Evolutionary conservation across 805 yeast species (phyloP).

Genomic region (Priceomyces castillae): DNA sequence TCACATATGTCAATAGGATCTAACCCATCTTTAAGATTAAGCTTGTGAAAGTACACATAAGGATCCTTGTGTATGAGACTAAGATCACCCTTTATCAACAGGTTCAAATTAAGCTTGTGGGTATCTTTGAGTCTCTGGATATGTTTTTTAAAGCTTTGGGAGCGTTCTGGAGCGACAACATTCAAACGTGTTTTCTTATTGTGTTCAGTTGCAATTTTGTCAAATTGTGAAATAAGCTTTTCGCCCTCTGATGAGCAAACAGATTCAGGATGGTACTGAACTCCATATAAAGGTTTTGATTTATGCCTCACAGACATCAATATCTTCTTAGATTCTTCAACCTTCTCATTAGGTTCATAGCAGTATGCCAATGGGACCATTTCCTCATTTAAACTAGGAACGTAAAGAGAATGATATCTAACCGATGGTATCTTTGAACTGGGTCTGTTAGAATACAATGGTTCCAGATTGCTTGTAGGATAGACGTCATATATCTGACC

Average conservation of each 20-base stretch:
- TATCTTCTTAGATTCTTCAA: slow-evolving; percentile 25
- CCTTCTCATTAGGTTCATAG: slow-evolving; percentile 34
- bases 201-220: slow-evolving; percentile 42
- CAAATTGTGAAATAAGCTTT: slow-evolving; percentile 60
- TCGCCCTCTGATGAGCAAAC: slow-evolving; percentile 75
- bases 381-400: slow-evolving; percentile 24
- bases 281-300: slow-evolving; percentile 75
- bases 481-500: slow-evolving; percentile 73
- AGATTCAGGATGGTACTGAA: slow-evolving; percentile 97
- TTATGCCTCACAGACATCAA: slow-evolving; percentile 79
- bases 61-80: slow-evolving; percentile 7
- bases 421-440: slow-evolving; percentile 56
- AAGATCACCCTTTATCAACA: slow-evolving; percentile 13
- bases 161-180: slow-evolving; percentile 2
- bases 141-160: slow-evolving; percentile 1
- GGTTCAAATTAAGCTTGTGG: slow-evolving; percentile 22
- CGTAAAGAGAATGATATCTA: slow-evolving; percentile 84
- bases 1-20: slow-evolving; percentile 55
- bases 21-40: slow-evolving; percentile 14
- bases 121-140: slow-evolving; percentile 8
- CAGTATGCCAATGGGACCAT: slow-evolving; percentile 65
- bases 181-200: slow-evolving; percentile 20
- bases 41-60: slow-evolving; percentile 11
- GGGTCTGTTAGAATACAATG: not conserved
- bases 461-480: slow-evolving; percentile 34